Conservation (phyloP, 805 yeast genomes). For the Metschnikowia orientalis region DNA sequence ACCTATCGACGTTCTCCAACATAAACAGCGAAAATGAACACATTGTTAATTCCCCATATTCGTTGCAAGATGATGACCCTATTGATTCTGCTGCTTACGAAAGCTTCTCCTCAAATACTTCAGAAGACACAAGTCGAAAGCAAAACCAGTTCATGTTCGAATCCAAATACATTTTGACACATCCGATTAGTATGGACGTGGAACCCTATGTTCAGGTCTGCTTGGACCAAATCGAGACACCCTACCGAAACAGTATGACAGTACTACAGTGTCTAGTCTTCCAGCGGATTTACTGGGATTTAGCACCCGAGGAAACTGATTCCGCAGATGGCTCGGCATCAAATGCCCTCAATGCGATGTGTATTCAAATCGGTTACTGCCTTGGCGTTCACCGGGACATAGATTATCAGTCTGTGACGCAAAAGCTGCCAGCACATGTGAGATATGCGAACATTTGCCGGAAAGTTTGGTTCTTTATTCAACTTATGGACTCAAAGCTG, state of each 20-base stretch:
- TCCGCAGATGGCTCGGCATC: slow-evolving; percentile 17
- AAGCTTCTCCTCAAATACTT: neutral
- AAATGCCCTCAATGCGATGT: slow-evolving; percentile 25
- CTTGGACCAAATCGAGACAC: slow-evolving; percentile 29
- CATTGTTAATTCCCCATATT: slow-evolving; percentile 4
- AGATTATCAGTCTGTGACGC: neutral
- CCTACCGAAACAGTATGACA: slow-evolving; percentile 10
- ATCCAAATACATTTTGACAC: slow-evolving; percentile 23
- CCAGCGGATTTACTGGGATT: slow-evolving; percentile 11
- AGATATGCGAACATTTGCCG: slow-evolving; percentile 8
- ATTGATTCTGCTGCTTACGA: neutral
- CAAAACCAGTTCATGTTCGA: slow-evolving; percentile 12
- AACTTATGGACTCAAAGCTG: slow-evolving; percentile 34
- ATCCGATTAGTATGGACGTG: slow-evolving; percentile 30
- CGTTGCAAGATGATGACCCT: slow-evolving; percentile 1
- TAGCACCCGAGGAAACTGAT: slow-evolving; percentile 18
- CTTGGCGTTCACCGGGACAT: slow-evolving; percentile 24
- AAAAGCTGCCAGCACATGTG: slow-evolving; percentile 1
- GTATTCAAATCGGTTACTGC: slow-evolving; percentile 20
- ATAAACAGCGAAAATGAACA: slow-evolving; percentile 13
- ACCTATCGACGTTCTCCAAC: slow-evolving; percentile 42
- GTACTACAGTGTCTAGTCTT: slow-evolving; percentile 16
- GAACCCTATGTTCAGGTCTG: slow-evolving; percentile 31
- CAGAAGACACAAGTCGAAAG: neutral
- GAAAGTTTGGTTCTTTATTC: slow-evolving; percentile 21